These are phyloP conservation scores for Centaurea solstitialis DNA, from an alignment of 129 eudicot genomes.

Conservation along the genomic window DNA sequence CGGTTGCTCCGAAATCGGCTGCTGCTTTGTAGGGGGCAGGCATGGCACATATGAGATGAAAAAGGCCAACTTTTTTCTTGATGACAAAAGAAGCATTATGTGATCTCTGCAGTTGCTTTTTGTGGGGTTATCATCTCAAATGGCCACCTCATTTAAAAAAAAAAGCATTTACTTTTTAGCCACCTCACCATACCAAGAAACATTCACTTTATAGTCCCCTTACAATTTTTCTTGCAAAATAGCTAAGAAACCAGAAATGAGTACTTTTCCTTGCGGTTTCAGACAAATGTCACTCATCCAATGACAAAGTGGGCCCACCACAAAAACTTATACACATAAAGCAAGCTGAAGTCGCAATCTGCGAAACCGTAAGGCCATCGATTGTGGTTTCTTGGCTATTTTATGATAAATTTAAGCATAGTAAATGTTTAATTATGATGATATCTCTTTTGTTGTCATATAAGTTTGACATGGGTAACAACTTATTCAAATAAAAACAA, in stretches of 20 bases:
- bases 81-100: slow-evolving; percentile 25
- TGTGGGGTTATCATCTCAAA: background rate
- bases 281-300: background rate
- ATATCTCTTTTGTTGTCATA: too few species aligned
- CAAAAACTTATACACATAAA: too few species aligned
- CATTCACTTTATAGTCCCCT: too few species aligned
- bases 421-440: too few species aligned
- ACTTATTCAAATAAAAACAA: too few species aligned
- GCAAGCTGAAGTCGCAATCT: too few species aligned
- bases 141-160: background rate
- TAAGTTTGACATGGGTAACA: too few species aligned
- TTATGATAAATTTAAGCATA: too few species aligned
- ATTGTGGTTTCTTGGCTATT: too few species aligned
- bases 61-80: slow-evolving; percentile 11
- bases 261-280: background rate
- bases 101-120: slow-evolving; percentile 26
- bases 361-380: too few species aligned
- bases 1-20: background rate
- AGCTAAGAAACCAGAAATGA: background rate
- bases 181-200: too few species aligned
- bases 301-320: background rate
- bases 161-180: background rate
- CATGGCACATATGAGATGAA: slow-evolving; percentile 21
- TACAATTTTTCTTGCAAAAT: too few species aligned
- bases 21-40: slow-evolving; percentile 21